phyloP scores from a whole-genome alignment of 306 rosid species.

The Spatholobus suberectus region DNA sequence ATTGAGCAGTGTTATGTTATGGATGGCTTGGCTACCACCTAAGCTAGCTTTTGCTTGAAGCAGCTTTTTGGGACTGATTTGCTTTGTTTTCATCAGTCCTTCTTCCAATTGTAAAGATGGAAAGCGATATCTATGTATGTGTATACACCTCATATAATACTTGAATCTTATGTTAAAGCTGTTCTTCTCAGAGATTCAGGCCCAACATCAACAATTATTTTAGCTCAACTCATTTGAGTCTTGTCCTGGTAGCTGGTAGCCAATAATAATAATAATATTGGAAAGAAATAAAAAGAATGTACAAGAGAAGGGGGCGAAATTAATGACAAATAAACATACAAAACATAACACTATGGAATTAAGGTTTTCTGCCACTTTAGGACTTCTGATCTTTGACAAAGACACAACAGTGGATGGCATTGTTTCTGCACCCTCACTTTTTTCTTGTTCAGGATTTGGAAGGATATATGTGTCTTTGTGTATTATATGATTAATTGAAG shows the following conservation, averaged over 20 bases:
- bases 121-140: slow-evolving; percentile 36
- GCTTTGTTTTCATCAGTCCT: slow-evolving; percentile 55
- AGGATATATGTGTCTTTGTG: background rate
- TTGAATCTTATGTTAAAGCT: slow-evolving; percentile 33
- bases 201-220: slow-evolving; percentile 46
- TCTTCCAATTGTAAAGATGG: slow-evolving; percentile 61
- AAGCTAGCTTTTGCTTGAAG: slow-evolving; percentile 43
- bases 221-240: slow-evolving; percentile 11
- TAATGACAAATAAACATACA: background rate
- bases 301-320: background rate
- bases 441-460: slow-evolving; percentile 30
- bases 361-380: slow-evolving; percentile 40
- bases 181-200: slow-evolving; percentile 37
- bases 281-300: background rate
- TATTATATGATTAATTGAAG: background rate
- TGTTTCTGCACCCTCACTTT: slow-evolving; percentile 40
- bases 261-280: background rate
- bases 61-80: slow-evolving; percentile 44
- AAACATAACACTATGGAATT: slow-evolving; percentile 30
- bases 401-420: slow-evolving; percentile 37
- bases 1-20: background rate
- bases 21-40: background rate
- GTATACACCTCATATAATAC: slow-evolving; percentile 31
- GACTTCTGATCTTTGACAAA: slow-evolving; percentile 43
- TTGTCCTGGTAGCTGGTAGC: slow-evolving; percentile 24